Conservation (phyloP, 768 basidiomycete species). For the Auricularia cornea region DNA sequence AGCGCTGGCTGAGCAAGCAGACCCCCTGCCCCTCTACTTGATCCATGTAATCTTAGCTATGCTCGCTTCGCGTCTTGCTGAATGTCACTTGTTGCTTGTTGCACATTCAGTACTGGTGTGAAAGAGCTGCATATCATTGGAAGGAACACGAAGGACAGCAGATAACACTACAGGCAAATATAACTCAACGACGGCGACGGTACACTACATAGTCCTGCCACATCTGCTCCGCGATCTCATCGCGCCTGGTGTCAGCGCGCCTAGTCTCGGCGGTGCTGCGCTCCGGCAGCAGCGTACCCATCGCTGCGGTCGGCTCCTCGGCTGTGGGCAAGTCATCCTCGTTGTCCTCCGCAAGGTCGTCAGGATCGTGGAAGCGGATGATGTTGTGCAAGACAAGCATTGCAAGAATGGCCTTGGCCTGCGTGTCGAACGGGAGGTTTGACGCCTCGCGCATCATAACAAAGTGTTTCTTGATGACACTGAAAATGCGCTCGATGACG, state of each 20-base stretch:
- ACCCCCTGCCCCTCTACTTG: neutral
- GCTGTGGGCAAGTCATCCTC: neutral
- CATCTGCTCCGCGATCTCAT: neutral
- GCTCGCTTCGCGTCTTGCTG: no score
- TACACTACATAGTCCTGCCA: neutral
- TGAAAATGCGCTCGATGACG: conserved; percentile 19
- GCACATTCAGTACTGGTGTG: no score
- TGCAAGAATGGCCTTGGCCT: conserved; percentile 14
- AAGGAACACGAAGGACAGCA: neutral
- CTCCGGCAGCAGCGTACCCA: neutral
- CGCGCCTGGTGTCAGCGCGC: neutral
- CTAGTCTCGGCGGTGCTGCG: neutral
- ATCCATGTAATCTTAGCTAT: neutral
- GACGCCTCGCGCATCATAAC: conserved; percentile 4
- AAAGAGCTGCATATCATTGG: neutral
- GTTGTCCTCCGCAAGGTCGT: conserved; percentile 1
- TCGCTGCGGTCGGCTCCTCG: no score
- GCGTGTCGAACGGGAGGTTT: conserved; percentile 10
- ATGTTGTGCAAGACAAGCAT: conserved; percentile 17
- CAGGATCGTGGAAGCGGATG: conserved; percentile 14
- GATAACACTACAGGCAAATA: neutral
- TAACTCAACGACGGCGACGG: neutral
- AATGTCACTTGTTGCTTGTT: neutral
- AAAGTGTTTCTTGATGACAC: conserved; percentile 13
- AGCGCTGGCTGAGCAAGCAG: neutral